A percentile compares a stretch with the other conserved stretches of the same genome.
phyloP scores from a whole-genome alignment of 108 stramenopile species.

The Cylindrotheca closterium region DNA sequence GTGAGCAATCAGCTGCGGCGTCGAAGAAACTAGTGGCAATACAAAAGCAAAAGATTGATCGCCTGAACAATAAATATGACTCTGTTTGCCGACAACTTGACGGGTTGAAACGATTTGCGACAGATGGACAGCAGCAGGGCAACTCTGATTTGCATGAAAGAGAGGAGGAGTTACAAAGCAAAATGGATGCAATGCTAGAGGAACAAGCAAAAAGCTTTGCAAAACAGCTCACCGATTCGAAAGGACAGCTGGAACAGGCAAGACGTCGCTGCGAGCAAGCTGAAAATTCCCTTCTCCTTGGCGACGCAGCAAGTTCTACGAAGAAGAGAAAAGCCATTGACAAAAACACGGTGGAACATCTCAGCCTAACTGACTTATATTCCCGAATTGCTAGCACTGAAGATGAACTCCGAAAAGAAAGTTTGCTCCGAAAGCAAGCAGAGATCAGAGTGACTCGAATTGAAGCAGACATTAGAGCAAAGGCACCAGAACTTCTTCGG shows the following conservation, averaged over 20 bases:
- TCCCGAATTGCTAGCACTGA: slow-evolving; percentile 63
- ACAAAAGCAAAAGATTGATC: slow-evolving; percentile 64
- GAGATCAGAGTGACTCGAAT: slow-evolving; percentile 66
- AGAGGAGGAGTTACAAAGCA: slow-evolving; percentile 30
- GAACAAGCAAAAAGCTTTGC: slow-evolving; percentile 49
- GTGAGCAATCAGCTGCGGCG: slow-evolving; percentile 52
- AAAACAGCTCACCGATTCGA: slow-evolving; percentile 31
- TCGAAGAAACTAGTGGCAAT: slow-evolving; percentile 55
- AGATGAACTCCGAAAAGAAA: slow-evolving; percentile 60
- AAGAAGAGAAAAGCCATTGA: slow-evolving; percentile 11
- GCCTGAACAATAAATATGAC: slow-evolving; percentile 48
- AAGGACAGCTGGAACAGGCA: slow-evolving; percentile 46
- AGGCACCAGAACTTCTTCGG: slow-evolving; percentile 67
- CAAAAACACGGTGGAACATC: slow-evolving; percentile 33
- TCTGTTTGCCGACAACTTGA: slow-evolving; percentile 42
- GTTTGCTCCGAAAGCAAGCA: slow-evolving; percentile 49
- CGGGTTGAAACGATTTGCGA: slow-evolving; percentile 45
- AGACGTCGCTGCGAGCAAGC: slow-evolving; percentile 25
- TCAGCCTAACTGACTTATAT: slow-evolving; percentile 73
- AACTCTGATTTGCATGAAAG: slow-evolving; percentile 26
- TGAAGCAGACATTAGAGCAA: slow-evolving; percentile 64
- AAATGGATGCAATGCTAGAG: slow-evolving; percentile 43
- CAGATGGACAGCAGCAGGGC: slow-evolving; percentile 45
- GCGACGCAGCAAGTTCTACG: slow-evolving; percentile 15
- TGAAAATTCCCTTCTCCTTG: slow-evolving; percentile 32